A percentile compares a stretch with the other conserved stretches of the same genome.
These are phyloP conservation scores for Coniochaeta pulveracea DNA, from an alignment of 2,329 filamentous ascomycete genomes.

Conservation along the genomic window DNA sequence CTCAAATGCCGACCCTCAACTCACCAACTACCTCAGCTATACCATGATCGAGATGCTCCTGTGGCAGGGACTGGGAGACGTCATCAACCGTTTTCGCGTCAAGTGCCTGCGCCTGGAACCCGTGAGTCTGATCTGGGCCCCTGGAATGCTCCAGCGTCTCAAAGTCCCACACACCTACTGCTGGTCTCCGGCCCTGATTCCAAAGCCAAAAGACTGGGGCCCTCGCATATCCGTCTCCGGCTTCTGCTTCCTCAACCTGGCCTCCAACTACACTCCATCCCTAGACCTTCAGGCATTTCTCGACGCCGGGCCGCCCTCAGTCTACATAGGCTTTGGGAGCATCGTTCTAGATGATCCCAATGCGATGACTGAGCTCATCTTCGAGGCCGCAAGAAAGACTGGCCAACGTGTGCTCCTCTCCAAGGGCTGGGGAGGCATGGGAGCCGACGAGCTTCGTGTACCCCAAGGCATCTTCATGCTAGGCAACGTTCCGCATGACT, in stretches of 20 bases:
- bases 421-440: slow-evolving; percentile 81
- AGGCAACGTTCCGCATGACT: slow-evolving; percentile 78
- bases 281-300: slow-evolving; percentile 57
- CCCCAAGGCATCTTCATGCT: slow-evolving; percentile 73
- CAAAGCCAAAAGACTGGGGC: slow-evolving; percentile 56
- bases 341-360: slow-evolving; percentile 72
- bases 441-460: slow-evolving; percentile 54
- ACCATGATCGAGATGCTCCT: slow-evolving; percentile 82
- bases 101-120: slow-evolving; percentile 64
- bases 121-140: slow-evolving; percentile 71
- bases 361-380: slow-evolving; percentile 57
- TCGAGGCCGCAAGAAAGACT: slow-evolving; percentile 54
- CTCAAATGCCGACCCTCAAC: slow-evolving; percentile 60
- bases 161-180: slow-evolving; percentile 82
- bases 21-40: slow-evolving; percentile 77
- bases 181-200: slow-evolving; percentile 67
- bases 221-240: slow-evolving; percentile 61
- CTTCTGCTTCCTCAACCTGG: slow-evolving; percentile 64
- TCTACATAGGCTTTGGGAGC: slow-evolving; percentile 76
- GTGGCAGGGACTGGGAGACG: slow-evolving; percentile 83
- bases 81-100: slow-evolving; percentile 80
- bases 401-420: slow-evolving; percentile 72
- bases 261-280: slow-evolving; percentile 53
- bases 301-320: slow-evolving; percentile 56
- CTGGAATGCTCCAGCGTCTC: slow-evolving; percentile 64